Percentiles rank a stretch among this genome's conserved stretches.
Evolutionary conservation across 306 rosid species (phyloP).

Genomic region (Phaseolus lunatus): DNA sequence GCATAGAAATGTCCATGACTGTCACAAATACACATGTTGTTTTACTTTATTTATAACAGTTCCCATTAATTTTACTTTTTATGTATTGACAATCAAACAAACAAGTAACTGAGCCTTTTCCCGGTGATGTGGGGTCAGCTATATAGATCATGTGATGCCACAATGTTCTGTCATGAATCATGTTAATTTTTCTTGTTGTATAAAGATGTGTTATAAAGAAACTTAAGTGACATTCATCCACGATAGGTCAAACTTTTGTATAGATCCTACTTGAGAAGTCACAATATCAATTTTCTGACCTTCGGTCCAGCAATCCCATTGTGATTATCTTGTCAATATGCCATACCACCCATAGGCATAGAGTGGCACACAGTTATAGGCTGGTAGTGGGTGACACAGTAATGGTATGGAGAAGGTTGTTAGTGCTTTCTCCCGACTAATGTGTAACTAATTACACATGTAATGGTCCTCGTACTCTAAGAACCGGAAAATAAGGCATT

Average conservation of each 20-base stretch:
- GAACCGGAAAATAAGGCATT: constrained; percentile 12
- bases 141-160: not conserved
- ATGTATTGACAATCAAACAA: not conserved
- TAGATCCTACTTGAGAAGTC: constrained; percentile 3
- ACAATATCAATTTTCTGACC: not conserved
- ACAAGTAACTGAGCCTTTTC: not conserved
- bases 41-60: constrained; percentile 20
- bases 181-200: constrained; percentile 28
- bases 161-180: not conserved
- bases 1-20: constrained; percentile 6
- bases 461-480: not conserved
- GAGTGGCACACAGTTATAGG: not conserved
- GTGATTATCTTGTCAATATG: constrained; percentile 26
- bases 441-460: not conserved
- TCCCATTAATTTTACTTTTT: not conserved
- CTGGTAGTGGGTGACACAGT: not conserved
- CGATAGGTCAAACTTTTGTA: constrained; percentile 15
- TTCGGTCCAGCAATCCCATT: constrained; percentile 25
- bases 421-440: constrained; percentile 9
- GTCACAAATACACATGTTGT: constrained; percentile 3
- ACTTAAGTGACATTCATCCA: not conserved
- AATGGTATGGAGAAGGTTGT: constrained; percentile 34
- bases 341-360: constrained; percentile 22
- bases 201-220: not conserved
- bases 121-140: not conserved